These are phyloP conservation scores for Nymphaea thermarum DNA, from an alignment of 164 flowering plant species.

Conservation along the genomic window DNA sequence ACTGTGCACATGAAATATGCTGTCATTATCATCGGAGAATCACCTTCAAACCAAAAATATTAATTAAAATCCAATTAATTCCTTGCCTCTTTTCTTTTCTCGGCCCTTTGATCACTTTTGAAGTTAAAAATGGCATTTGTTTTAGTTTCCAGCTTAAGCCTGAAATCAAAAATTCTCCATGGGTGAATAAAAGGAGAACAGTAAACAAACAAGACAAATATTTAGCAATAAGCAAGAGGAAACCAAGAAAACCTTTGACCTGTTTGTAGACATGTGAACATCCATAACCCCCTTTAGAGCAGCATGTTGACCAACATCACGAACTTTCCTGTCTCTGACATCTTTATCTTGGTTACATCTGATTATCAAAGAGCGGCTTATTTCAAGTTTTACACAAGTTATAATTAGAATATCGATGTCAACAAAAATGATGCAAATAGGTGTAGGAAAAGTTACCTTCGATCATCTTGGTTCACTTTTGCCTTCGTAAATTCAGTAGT, in stretches of 20 bases:
- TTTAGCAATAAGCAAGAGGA: background rate
- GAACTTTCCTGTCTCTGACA: constrained; percentile 20
- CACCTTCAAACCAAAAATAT: background rate
- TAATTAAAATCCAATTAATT: background rate
- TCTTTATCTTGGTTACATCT: constrained; percentile 17
- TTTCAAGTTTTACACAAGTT: no score
- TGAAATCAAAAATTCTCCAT: background rate
- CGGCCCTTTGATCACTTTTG: constrained; percentile 51
- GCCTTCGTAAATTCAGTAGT: constrained; percentile 17
- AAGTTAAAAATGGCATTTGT: constrained; percentile 21
- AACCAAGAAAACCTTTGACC: background rate
- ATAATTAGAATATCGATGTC: background rate
- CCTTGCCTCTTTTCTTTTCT: constrained; percentile 67
- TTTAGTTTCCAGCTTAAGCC: background rate
- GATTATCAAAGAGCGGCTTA: background rate
- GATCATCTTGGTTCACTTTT: constrained; percentile 20
- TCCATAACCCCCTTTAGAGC: constrained; percentile 20
- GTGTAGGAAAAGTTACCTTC: constrained; percentile 17
- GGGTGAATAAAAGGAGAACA: background rate
- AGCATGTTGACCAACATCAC: constrained; percentile 13
- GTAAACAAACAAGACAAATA: background rate
- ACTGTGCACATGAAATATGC: constrained; percentile 21
- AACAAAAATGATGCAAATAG: background rate
- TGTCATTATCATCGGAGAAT: background rate
- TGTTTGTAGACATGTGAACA: background rate